Evolutionary conservation across 176 grass and related monocot species (phyloP).

Genomic region (Oryza officinalis): DNA sequence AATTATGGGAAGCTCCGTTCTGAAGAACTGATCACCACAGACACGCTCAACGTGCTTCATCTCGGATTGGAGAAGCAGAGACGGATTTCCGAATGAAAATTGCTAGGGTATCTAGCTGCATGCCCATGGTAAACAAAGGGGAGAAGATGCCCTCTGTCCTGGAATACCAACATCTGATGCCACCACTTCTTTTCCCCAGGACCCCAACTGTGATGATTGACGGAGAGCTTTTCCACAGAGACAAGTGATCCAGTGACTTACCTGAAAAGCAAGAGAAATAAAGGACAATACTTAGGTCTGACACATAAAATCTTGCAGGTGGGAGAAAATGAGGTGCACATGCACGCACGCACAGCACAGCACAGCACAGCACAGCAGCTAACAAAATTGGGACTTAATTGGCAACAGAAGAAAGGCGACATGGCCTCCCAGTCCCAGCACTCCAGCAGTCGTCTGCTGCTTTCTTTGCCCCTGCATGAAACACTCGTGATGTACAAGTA

Average conservation of each 20-base stretch:
- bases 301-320: slow-evolving; percentile 65
- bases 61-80: slow-evolving; percentile 31
- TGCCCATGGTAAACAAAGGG: slow-evolving; percentile 51
- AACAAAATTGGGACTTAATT: slow-evolving; percentile 42
- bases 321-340: slow-evolving; percentile 57
- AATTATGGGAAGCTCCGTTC: slow-evolving; percentile 42
- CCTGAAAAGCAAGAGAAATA: slow-evolving; percentile 54
- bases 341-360: slow-evolving; percentile 30
- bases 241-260: slow-evolving; percentile 56
- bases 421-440: slow-evolving; percentile 8
- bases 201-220: slow-evolving; percentile 56
- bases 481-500: slow-evolving; percentile 47
- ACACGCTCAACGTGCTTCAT: slow-evolving; percentile 36
- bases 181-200: slow-evolving; percentile 41
- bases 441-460: slow-evolving; percentile 21
- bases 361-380: slow-evolving; percentile 28
- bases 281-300: slow-evolving; percentile 43
- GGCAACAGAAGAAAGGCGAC: slow-evolving; percentile 34
- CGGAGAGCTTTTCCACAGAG: slow-evolving; percentile 20
- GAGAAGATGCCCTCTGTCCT: slow-evolving; percentile 60
- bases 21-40: background rate
- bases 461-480: slow-evolving; percentile 45
- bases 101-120: slow-evolving; percentile 38
- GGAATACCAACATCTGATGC: slow-evolving; percentile 48
- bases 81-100: slow-evolving; percentile 31